Base-by-base conservation (phyloP, 768 basidiomycete genomes). In the Collybiopsis luxurians region DNA sequence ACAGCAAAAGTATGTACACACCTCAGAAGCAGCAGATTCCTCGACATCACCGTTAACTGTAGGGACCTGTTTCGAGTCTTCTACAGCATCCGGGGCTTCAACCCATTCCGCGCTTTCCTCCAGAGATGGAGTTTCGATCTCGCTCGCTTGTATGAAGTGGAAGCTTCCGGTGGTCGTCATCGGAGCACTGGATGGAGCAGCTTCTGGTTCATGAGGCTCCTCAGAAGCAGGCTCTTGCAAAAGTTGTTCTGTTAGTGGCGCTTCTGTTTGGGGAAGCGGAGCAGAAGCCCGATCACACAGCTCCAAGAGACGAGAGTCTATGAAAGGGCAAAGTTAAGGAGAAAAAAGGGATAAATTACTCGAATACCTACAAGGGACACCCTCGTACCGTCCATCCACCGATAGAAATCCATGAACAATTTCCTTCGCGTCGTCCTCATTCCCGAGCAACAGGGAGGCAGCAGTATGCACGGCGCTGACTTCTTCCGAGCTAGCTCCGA, bases 111-210 rank as follows among this genome's bases (percentile, higher is more conserved):
- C 75, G 27, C 66, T 75, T 21, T 81, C 75, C 55, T 85, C 84
- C 31, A 82, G 79, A 11, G 76, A 63, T 21, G 78, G 46, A 0
- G 76, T 67, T 59, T 89, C 90, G 34, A 92, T 75, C 63, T 92
- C 90, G 67, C 90, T 91, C 57, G 80, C 87, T 69, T 90, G 86
- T 74, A 93, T 87, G 69, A 92, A 93, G 64, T 81, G 83, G 78
- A 91, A 87, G 70, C 84, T 81, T 55, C 78, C 77, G 0, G 84
- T 74, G 6, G 71, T 66, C 61, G 70, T 69, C 63, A 70, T 64
- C 47, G 59, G 63, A 43, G 24, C 44, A 30, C 23, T 55, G 26
- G 67, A 67, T 13, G 81, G 75, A 43, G 82, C 69, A 55, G 73
- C 79, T 36, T 79, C 75, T 28, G 68, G 38, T 43, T 70, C 69